Conservation (phyloP, 306 rosid genomes). For the Gastrolobium villosum region DNA sequence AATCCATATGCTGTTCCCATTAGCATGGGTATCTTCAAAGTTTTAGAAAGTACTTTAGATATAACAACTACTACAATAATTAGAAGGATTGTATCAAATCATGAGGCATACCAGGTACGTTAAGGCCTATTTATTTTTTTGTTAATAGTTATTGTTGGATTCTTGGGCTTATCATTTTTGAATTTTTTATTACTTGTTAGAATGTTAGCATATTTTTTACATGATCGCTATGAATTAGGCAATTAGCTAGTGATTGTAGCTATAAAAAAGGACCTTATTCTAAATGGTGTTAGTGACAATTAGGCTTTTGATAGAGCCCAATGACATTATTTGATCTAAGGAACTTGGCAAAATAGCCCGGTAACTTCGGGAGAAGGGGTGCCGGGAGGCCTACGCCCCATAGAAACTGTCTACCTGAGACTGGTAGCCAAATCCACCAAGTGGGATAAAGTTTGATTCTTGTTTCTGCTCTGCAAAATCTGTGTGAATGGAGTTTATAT, state of each 20-base stretch:
- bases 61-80: slow-evolving; percentile 91
- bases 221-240: slow-evolving; percentile 5
- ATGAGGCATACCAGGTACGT: slow-evolving; percentile 92
- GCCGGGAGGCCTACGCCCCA: too few species aligned
- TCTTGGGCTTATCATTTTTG: slow-evolving; percentile 13
- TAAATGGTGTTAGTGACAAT: too few species aligned
- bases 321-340: too few species aligned
- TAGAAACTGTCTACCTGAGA: too few species aligned
- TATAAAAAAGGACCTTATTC: not conserved
- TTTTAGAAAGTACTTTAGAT: slow-evolving; percentile 82
- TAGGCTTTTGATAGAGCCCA: too few species aligned
- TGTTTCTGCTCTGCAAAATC: too few species aligned
- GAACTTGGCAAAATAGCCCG: too few species aligned
- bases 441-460: too few species aligned
- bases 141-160: not conserved
- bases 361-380: too few species aligned
- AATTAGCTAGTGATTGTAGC: not conserved
- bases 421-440: too few species aligned
- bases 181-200: not conserved
- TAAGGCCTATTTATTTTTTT: not conserved
- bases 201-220: not conserved
- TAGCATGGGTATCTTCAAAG: slow-evolving; percentile 83
- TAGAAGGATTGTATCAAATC: slow-evolving; percentile 86
- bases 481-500: too few species aligned
- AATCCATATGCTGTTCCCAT: slow-evolving; percentile 94